Percentiles rank a stretch among this genome's conserved stretches.
Evolutionary conservation across 345 rosid genomes (phyloP).

Genomic region (Eucalyptus sideroxylon): DNA sequence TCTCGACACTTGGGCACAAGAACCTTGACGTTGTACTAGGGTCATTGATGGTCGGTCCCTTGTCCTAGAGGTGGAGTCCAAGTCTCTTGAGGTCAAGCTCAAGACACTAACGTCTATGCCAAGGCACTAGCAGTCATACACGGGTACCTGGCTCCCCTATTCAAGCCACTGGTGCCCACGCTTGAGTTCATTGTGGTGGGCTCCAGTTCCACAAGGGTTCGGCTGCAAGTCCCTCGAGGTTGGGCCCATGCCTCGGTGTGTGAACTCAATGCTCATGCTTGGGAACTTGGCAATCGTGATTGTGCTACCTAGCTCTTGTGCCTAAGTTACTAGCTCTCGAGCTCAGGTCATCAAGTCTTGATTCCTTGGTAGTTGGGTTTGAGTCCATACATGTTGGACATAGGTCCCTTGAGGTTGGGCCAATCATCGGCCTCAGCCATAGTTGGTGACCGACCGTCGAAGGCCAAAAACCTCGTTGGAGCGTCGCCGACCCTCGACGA

Average conservation of each 20-base stretch:
- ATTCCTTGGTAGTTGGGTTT: neutral
- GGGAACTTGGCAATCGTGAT: neutral
- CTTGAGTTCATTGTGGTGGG: neutral
- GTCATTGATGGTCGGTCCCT: neutral
- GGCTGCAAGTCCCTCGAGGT: neutral
- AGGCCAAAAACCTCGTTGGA: too few relatives aligned
- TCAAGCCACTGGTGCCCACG: neutral
- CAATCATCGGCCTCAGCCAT: too few relatives aligned
- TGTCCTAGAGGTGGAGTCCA: neutral
- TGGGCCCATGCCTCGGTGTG: neutral
- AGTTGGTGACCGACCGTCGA: too few relatives aligned
- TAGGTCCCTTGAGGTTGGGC: neutral
- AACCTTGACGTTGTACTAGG: neutral
- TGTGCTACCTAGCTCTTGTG: neutral
- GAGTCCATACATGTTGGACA: neutral
- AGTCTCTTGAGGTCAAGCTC: neutral
- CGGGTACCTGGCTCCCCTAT: accelerated
- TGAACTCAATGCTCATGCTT: neutral
- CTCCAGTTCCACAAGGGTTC: neutral
- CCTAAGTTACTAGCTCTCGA: neutral
- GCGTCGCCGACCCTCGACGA: too few relatives aligned
- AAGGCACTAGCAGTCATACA: neutral
- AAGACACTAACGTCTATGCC: neutral
- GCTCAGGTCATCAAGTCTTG: accelerated
- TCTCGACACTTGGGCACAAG: neutral